Evolutionary conservation across 352 stramenopile species (phyloP).

Genomic region (Phytophthora constricta): DNA sequence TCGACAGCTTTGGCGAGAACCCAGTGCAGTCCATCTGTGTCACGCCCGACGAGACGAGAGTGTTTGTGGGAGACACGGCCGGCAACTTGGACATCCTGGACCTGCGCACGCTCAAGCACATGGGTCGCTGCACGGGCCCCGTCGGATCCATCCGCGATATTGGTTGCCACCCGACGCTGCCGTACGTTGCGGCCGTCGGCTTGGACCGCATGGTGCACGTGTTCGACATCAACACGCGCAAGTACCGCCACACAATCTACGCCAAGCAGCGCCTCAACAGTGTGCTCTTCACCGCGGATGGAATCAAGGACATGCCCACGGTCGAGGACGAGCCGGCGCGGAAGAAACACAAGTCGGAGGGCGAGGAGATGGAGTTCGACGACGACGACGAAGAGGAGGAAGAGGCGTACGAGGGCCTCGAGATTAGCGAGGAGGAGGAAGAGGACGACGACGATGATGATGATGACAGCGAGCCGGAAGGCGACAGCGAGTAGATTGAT

Average conservation of each 20-base stretch:
- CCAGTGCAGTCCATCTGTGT: slow-evolving; percentile 76
- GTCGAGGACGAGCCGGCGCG: slow-evolving; percentile 34
- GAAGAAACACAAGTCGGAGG: slow-evolving; percentile 60
- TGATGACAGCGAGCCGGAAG: slow-evolving; percentile 49
- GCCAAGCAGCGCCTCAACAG: slow-evolving; percentile 91
- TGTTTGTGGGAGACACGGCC: slow-evolving; percentile 90
- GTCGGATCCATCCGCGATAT: slow-evolving; percentile 92
- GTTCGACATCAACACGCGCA: slow-evolving; percentile 90
- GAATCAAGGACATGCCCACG: slow-evolving; percentile 61
- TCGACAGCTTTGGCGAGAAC: slow-evolving; percentile 73
- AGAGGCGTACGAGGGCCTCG: slow-evolving; percentile 86
- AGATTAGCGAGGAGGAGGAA: slow-evolving; percentile 72
- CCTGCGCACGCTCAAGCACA: slow-evolving; percentile 86
- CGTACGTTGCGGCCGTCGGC: slow-evolving; percentile 90
- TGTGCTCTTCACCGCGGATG: slow-evolving; percentile 90
- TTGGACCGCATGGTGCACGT: slow-evolving; percentile 95
- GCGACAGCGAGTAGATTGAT: slow-evolving; percentile 42
- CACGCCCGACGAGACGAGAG: slow-evolving; percentile 73
- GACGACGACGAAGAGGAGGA: slow-evolving; percentile 78
- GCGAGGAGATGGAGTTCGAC: slow-evolving; percentile 48
- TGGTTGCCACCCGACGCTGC: slow-evolving; percentile 88
- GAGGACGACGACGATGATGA: slow-evolving; percentile 60
- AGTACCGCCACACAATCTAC: slow-evolving; percentile 77
- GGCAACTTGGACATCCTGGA: slow-evolving; percentile 92
- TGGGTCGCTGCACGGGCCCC: slow-evolving; percentile 88